A percentile compares a stretch with the other conserved stretches of the same genome.
Evolutionary conservation across 805 yeast genomes (phyloP).

Genomic region (Lachancea sp.): DNA sequence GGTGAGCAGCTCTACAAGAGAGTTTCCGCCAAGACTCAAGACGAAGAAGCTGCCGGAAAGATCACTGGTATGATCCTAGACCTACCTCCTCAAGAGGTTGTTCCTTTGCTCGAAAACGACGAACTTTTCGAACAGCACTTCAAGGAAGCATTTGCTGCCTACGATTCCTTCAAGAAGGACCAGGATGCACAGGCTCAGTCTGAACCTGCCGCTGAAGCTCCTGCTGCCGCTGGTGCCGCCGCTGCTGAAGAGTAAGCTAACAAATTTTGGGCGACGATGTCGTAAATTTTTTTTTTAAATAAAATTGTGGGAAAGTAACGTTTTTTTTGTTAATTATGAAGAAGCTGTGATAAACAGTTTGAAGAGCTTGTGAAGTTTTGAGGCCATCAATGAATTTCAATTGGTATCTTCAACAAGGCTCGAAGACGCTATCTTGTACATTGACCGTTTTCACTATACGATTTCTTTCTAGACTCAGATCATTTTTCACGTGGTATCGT

Average conservation of each 20-base stretch:
- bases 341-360: neutral
- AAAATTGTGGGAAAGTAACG: constrained; percentile 10
- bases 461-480: no score
- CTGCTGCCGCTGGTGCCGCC: constrained; percentile 4
- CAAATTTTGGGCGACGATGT: constrained; percentile 1
- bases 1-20: constrained; percentile 97
- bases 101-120: constrained; percentile 84
- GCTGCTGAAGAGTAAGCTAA: constrained; percentile 7
- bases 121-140: constrained; percentile 84
- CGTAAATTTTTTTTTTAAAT: constrained; percentile 7
- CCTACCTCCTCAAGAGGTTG: constrained; percentile 85
- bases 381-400: no score
- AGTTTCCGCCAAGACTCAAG: constrained; percentile 80
- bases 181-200: constrained; percentile 28
- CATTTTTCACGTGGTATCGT: no score
- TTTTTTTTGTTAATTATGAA: constrained; percentile 3
- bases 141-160: constrained; percentile 90
- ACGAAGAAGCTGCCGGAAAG: constrained; percentile 95
- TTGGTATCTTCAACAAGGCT: no score
- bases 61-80: constrained; percentile 98
- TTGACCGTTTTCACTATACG: no score
- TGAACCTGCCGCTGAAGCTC: neutral
- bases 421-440: no score
- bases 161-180: constrained; percentile 75
- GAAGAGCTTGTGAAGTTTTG: no score